Evolutionary conservation across 352 stramenopile genomes (phyloP), one percentile per base, ranked within the genome.

Genomic region (Thalassiosira livingstoniorum): DNA sequence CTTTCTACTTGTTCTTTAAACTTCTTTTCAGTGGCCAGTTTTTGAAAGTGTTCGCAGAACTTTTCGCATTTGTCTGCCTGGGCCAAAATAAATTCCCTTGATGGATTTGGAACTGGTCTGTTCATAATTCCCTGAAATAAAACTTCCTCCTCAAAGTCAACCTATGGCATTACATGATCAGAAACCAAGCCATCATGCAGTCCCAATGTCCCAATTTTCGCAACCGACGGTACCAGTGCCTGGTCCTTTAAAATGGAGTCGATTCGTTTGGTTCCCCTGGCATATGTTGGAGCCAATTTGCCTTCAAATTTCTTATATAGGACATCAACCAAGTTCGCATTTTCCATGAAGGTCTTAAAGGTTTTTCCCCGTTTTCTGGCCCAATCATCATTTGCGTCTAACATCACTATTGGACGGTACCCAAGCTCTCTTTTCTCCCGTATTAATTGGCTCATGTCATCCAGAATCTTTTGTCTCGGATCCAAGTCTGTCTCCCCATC

Each of bases 221-320:
- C 25, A 0, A 72, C 35, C 10, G 55, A 13, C 31, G 43, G 32
- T 18, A 23, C 2, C n/a, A 83, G 29, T 0, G 21, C 0, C 0
- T 15, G 0, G 45, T 74, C 58, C 18, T 65, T 31, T 0, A 83
- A 29, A 23, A 83, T 83, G 39, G 62, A 78, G 47, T 83, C 67
- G 27, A 83, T 34, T 7, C 60, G 63, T 25, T 21, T 3, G 0
- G 27, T 31, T 0, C 75, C 67, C 31, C 60, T 23, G 4, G n/a
- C 0, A 43, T 83, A 83, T 1, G 75, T 83, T 7, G 42, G 45
- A 25, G 2, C 0, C 1, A 64, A 32, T 35, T 37, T 11, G 3
- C 27, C 62, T 39, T 4, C 15, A 42, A 58, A 57, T 13, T 55
- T 68, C 1, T 78, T 51, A 63, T 64, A 39, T 18, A 69, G 27